phyloP scores from a whole-genome alignment of 352 stramenopile species.

The Phytophthora sojae region DNA sequence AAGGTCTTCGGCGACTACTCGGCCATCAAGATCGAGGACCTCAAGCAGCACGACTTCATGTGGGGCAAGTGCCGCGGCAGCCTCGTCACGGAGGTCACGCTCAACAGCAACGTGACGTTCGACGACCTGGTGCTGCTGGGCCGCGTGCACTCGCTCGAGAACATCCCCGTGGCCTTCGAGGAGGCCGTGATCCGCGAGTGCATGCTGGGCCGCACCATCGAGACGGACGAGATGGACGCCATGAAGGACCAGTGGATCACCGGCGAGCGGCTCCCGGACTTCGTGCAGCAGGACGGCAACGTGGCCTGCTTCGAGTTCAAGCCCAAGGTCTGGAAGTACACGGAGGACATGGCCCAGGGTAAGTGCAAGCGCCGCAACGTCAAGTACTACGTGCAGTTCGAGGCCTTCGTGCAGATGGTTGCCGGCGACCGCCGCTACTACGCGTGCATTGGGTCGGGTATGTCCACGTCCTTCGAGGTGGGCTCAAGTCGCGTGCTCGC shows the following conservation, averaged over 20 bases:
- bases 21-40: slow-evolving; percentile 88
- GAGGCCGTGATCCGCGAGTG: slow-evolving; percentile 86
- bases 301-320: slow-evolving; percentile 89
- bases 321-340: slow-evolving; percentile 92
- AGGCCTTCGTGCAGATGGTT: slow-evolving; percentile 84
- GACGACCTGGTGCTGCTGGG: slow-evolving; percentile 84
- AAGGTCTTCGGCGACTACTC: slow-evolving; percentile 93
- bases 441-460: slow-evolving; percentile 86
- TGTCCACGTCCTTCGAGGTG: slow-evolving; percentile 89
- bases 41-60: slow-evolving; percentile 92
- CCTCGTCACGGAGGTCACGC: slow-evolving; percentile 82
- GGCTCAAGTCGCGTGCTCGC: slow-evolving; percentile 84
- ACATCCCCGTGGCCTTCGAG: slow-evolving; percentile 85
- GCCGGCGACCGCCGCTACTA: slow-evolving; percentile 82
- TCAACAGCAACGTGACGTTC: slow-evolving; percentile 85
- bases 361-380: slow-evolving; percentile 91
- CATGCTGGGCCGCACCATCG: slow-evolving; percentile 82
- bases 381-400: slow-evolving; percentile 91
- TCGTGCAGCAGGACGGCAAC: slow-evolving; percentile 79
- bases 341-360: slow-evolving; percentile 87
- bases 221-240: slow-evolving; percentile 77
- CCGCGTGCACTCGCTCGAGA: slow-evolving; percentile 86
- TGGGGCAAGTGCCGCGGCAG: slow-evolving; percentile 90
- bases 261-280: slow-evolving; percentile 82
- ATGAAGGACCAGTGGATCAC: slow-evolving; percentile 91